A percentile compares a stretch with the other conserved stretches of the same genome.
Conservation (phyloP, 768 basidiomycete species). For the Suillus sp. region DNA sequence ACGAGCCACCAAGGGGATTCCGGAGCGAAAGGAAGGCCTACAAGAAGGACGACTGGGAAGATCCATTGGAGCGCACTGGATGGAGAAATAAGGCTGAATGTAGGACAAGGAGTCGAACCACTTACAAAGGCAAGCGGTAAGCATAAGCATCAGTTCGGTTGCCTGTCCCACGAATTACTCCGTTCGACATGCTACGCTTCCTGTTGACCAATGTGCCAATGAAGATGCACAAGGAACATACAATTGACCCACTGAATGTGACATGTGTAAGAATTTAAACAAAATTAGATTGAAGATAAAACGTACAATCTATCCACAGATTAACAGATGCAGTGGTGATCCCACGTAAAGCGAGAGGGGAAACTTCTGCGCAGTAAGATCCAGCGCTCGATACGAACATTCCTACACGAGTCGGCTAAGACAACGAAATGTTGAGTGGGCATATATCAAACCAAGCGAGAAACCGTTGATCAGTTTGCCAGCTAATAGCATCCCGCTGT, state of each 20-base stretch:
- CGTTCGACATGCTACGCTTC: slow-evolving; percentile 25
- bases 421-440: not conserved
- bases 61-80: slow-evolving; percentile 35
- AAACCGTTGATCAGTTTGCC: slow-evolving; percentile 31
- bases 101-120: not conserved
- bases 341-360: slow-evolving; percentile 29
- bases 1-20: slow-evolving; percentile 40
- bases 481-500: slow-evolving; percentile 27
- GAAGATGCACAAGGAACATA: slow-evolving; percentile 6
- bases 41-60: slow-evolving; percentile 33
- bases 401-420: slow-evolving; percentile 13
- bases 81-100: not conserved
- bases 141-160: slow-evolving; percentile 24
- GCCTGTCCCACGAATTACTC: slow-evolving; percentile 28
- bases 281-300: not conserved
- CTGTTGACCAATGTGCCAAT: not conserved
- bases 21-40: slow-evolving; percentile 34
- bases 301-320: slow-evolving; percentile 29
- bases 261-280: not conserved
- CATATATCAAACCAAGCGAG: slow-evolving; percentile 21
- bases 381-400: slow-evolving; percentile 29
- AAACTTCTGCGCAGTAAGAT: slow-evolving; percentile 31
- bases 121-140: slow-evolving; percentile 32
- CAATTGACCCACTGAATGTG: slow-evolving; percentile 26
- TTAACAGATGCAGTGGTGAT: slow-evolving; percentile 29